phyloP scores from a whole-genome alignment of 345 rosid species.

The Citrus medica region DNA sequence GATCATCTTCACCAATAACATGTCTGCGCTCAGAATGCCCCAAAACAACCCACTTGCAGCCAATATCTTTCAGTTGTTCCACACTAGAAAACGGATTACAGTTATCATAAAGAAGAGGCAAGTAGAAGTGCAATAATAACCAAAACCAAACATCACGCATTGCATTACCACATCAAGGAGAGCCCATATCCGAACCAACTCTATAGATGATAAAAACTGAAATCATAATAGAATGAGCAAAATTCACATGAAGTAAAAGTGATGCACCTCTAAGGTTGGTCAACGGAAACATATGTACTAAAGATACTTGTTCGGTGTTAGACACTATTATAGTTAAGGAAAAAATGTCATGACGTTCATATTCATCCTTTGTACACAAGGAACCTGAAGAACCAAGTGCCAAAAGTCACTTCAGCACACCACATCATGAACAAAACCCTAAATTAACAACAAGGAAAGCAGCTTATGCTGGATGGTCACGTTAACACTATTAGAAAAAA shows the following conservation, averaged over 20 bases:
- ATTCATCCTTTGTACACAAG: background rate
- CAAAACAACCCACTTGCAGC: slow-evolving; percentile 96
- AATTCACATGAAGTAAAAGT: background rate
- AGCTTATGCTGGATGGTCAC: background rate
- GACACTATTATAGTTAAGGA: background rate
- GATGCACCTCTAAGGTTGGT: background rate
- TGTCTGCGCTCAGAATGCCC: slow-evolving; percentile 99
- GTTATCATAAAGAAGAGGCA: background rate
- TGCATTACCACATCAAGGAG: background rate
- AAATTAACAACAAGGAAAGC: background rate
- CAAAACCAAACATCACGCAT: background rate
- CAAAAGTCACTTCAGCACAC: background rate
- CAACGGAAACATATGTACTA: background rate
- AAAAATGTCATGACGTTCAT: background rate
- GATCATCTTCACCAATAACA: slow-evolving; percentile 83
- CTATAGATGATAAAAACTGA: background rate
- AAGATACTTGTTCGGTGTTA: background rate
- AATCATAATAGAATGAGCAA: background rate
- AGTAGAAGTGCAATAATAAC: background rate
- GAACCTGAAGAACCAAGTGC: background rate
- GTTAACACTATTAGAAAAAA: too few species aligned
- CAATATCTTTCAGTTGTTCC: slow-evolving; percentile 87
- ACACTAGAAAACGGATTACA: slow-evolving; percentile 44
- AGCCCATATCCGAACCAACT: background rate
- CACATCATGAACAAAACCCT: background rate